Conservation (phyloP, 1,139 yeast genomes). For the Yamadazyma buinensis region DNA sequence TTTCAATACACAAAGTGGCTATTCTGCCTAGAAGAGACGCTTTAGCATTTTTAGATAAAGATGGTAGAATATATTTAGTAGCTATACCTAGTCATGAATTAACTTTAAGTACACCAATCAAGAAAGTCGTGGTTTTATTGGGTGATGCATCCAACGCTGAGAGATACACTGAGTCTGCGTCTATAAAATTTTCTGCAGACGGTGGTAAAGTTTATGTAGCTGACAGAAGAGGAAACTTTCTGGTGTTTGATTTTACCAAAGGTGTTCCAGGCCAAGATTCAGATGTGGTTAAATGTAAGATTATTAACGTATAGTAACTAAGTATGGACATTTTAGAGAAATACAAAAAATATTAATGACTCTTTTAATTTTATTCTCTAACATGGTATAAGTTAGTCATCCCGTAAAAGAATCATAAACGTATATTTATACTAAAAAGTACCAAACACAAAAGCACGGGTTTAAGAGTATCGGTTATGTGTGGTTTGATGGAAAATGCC, state of each 20-base stretch:
- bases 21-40: slow-evolving; percentile 87
- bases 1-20: slow-evolving; percentile 66
- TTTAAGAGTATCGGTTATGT: no score
- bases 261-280: slow-evolving; percentile 71
- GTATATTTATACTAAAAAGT: no score
- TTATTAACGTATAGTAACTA: slow-evolving; percentile 39
- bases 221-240: slow-evolving; percentile 77
- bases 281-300: slow-evolving; percentile 76
- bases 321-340: no score
- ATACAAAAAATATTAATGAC: no score
- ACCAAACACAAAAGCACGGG: no score
- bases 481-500: no score
- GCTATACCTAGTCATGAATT: slow-evolving; percentile 56
- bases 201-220: slow-evolving; percentile 76
- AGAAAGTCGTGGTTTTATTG: slow-evolving; percentile 61
- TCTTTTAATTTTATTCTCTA: no score
- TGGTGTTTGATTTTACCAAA: slow-evolving; percentile 83
- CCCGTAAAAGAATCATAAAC: no score
- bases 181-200: slow-evolving; percentile 68
- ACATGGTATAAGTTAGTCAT: no score
- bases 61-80: slow-evolving; percentile 71
- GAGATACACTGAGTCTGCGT: slow-evolving; percentile 67
- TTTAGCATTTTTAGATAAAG: slow-evolving; percentile 72
- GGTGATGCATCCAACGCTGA: slow-evolving; percentile 78
- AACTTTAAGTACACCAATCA: slow-evolving; percentile 23